Base-by-base conservation (phyloP, 2,329 filamentous ascomycete species). In the Talaromyces atroroseus region DNA sequence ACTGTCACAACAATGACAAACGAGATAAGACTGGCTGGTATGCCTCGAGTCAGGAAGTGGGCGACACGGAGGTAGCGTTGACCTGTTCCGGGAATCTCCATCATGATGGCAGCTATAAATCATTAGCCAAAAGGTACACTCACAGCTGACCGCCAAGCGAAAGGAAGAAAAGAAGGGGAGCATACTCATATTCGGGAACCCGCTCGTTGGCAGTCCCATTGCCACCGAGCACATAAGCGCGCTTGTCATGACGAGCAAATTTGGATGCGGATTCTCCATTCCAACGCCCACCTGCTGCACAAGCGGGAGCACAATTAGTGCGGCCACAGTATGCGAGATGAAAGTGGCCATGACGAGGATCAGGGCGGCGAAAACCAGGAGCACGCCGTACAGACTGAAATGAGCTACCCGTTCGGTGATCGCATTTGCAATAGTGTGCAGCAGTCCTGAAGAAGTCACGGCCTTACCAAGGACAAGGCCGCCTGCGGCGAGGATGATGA, bases 151-250 rank as follows among this genome's bases (percentile, higher is more conserved):
- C 5, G 26, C 26, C 8, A 29, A 29, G 26, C 8, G 26, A 29
- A 18, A 8, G 6, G 23, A 8, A 52, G 34, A 58, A 21, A 38
- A 40, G 11, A 56, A 44, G 42, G 18, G 46, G 26, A 47, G 88
- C 91, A 81, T 83, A 96, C 92, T 99, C 94, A 99, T 99, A 65
- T 99, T 99, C 1, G 94, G 94, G 76, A 99, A 99, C 8, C 94
- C 95, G 69, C 87, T 92, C 0, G 94, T 99, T 2, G 94, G 94
- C 73, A 99, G 74, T 12, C 87, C 94, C 94, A 99, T 99, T 2
- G 90, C 94, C n/a, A 92, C 92, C 62, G 88, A 92, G 69, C 94
- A 96, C 91, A 99, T 99, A 61, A 99, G 76, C 11, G 95, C 92
- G 54, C 89, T 87, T 0, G 86, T 89, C 92, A 99, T 97, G 60